A percentile compares a stretch with the other conserved stretches of the same genome.
phyloP scores from a whole-genome alignment of 441 rosid genomes.

The Theobroma grandiflorum region DNA sequence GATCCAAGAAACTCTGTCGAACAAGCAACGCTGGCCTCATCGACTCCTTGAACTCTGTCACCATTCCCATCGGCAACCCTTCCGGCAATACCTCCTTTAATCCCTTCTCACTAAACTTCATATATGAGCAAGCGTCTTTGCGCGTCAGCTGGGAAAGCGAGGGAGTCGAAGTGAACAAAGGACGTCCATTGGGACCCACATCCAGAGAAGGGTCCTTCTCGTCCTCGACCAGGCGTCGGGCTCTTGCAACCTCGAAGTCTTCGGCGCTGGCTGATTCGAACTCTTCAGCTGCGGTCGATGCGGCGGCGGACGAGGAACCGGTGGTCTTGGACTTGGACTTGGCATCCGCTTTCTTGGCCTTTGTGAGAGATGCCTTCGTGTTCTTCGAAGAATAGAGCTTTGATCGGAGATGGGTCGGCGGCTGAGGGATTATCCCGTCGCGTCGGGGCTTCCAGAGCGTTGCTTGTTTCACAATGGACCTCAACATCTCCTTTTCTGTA shows the following conservation, averaged over 20 bases:
- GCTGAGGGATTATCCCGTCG: not conserved
- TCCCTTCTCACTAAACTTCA: slow-evolving; percentile 72
- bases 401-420: not conserved
- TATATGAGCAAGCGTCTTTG: slow-evolving; percentile 67
- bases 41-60: slow-evolving; percentile 81
- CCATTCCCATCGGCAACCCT: slow-evolving; percentile 81
- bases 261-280: slow-evolving; percentile 39
- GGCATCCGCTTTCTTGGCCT: slow-evolving; percentile 53
- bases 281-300: slow-evolving; percentile 46
- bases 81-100: slow-evolving; percentile 73
- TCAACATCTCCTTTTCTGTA: slow-evolving; percentile 17
- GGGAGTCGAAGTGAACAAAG: slow-evolving; percentile 72
- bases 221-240: slow-evolving; percentile 64
- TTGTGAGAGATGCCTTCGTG: slow-evolving; percentile 40
- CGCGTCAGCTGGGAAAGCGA: slow-evolving; percentile 70
- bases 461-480: slow-evolving; percentile 14
- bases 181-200: slow-evolving; percentile 67
- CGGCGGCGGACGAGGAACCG: slow-evolving; percentile 43
- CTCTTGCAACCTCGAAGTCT: slow-evolving; percentile 58
- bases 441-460: not conserved
- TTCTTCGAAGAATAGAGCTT: slow-evolving; percentile 54
- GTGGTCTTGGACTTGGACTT: slow-evolving; percentile 49
- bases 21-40: slow-evolving; percentile 82
- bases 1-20: slow-evolving; percentile 81
- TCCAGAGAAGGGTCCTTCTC: slow-evolving; percentile 71